Base-by-base conservation (phyloP, 2,329 filamentous ascomycete genomes). In the Neophaeococcomyces aloes region DNA sequence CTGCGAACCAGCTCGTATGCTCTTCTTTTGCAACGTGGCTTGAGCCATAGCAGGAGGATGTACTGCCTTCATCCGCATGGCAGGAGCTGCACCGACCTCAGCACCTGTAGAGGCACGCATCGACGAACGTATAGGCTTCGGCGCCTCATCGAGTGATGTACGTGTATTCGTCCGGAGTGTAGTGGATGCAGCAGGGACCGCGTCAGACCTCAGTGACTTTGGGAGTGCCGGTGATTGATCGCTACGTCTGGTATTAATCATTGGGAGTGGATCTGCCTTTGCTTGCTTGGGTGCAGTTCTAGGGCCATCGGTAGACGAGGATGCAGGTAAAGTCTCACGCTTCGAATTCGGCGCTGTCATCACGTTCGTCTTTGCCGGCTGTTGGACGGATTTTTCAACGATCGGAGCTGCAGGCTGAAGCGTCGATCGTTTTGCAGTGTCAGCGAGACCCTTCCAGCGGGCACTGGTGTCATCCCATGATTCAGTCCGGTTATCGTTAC, bases 21-120 rank as follows among this genome's bases (percentile, higher is more conserved):
- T 45, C 48, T 59, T 63, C 55, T 65, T 65, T 40, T 61, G 59
- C 19, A 64, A 46, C 17, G 57, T 52, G 13, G 53, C 59, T 45
- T 49, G 55, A 13, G 48, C 50, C 36, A 56, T 48, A 17, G 18
- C 29, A 29, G 41, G 37, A 5, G 47, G 36, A 10, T 11, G n/a
- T n/a, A n/a, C n/a, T n/a, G n/a, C n/a, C n/a, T n/a, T n/a, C n/a
- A n/a, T n/a, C n/a, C n/a, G n/a, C n/a, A n/a, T 42, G 10, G 37
- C 23, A 15, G 29, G 25, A 23, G 32, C 31, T n/a, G 45, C 44
- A 18, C 44, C 19, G 3, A 42, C 45, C 3, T 45, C 34, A 17
- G 45, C 27, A 33, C 42, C 29, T 10, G 42, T 45, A 19, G 41
- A 33, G n/a, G n/a, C 13, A n/a, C 31, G 31, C 14, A 41, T 36